Evolutionary conservation across 139 green algal species (phyloP).

Genomic region (Yamagishiella unicocca): DNA sequence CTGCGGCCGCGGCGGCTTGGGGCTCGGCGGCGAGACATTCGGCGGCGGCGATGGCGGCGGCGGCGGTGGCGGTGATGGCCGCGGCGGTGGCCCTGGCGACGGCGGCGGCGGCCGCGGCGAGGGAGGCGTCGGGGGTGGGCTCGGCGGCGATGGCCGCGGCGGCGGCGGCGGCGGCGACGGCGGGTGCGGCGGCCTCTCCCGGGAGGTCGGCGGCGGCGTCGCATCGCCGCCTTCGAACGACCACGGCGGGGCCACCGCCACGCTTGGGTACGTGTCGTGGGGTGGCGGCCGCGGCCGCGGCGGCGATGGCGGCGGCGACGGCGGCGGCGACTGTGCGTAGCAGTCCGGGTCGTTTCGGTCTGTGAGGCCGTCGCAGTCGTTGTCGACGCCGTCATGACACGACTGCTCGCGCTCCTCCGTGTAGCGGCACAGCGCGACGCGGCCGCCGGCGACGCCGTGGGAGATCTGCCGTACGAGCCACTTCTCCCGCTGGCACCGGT

Average conservation of each 20-base stretch:
- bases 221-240: neutral
- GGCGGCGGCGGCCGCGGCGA: neutral
- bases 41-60: neutral
- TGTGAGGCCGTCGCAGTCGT: slow-evolving; percentile 30
- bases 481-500: neutral
- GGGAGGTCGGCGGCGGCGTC: neutral
- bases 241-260: neutral
- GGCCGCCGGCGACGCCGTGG: slow-evolving; percentile 22
- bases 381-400: slow-evolving; percentile 29
- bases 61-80: neutral
- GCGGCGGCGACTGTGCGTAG: neutral
- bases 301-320: neutral
- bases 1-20: neutral
- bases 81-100: neutral
- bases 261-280: neutral
- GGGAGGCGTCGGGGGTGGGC: neutral
- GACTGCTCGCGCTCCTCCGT: slow-evolving; percentile 6
- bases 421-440: slow-evolving; percentile 35
- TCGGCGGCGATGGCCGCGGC: neutral
- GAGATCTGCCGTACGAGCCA: slow-evolving; percentile 26
- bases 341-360: slow-evolving; percentile 21
- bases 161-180: slow-evolving; percentile 16
- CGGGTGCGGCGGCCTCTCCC: neutral
- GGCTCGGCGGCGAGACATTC: too few relatives aligned
- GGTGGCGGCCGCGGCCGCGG: slow-evolving; percentile 4